Evolutionary conservation across 345 rosid species (phyloP).

Genomic region (Brassica juncea): DNA sequence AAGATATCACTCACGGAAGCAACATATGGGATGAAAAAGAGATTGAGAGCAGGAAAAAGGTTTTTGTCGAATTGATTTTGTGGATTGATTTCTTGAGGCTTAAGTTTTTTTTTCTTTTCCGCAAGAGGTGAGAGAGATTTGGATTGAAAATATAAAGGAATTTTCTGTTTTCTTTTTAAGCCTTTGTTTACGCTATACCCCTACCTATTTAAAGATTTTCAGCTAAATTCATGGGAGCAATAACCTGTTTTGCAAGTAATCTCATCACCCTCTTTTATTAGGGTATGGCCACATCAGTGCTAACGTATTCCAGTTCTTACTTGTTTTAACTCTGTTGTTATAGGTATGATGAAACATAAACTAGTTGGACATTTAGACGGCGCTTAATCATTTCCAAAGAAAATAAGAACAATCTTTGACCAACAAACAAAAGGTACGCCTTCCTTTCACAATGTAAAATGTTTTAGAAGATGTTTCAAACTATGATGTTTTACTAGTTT

Average conservation of each 20-base stretch:
- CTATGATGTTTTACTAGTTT: too few species aligned
- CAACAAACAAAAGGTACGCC: neutral
- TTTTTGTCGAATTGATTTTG: conserved; percentile 18
- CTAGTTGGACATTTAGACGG: neutral
- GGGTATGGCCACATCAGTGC: conserved; percentile 30
- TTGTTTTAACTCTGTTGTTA: conserved; percentile 19
- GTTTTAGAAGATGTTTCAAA: neutral
- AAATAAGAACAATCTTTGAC: neutral
- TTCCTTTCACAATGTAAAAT: neutral
- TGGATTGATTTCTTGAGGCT: conserved; percentile 25
- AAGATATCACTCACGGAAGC: conserved; percentile 30
- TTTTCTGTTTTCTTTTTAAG: conserved; percentile 21
- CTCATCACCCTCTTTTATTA: conserved; percentile 24
- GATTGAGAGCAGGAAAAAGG: conserved; percentile 32
- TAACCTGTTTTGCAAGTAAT: conserved; percentile 31
- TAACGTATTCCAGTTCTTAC: conserved; percentile 28
- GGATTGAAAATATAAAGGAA: conserved; percentile 37
- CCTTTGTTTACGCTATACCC: conserved; percentile 39
- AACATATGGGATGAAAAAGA: conserved; percentile 33
- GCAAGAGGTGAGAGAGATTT: conserved; percentile 34
- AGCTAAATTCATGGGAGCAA: conserved; percentile 10
- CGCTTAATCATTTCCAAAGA: neutral
- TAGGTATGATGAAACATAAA: conserved; percentile 3
- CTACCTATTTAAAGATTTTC: conserved; percentile 33
- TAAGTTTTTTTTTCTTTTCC: conserved; percentile 19